These are phyloP conservation scores for Stenogyne calaminthoides DNA, from an alignment of 305 asterid genomes.

Conservation along the genomic window DNA sequence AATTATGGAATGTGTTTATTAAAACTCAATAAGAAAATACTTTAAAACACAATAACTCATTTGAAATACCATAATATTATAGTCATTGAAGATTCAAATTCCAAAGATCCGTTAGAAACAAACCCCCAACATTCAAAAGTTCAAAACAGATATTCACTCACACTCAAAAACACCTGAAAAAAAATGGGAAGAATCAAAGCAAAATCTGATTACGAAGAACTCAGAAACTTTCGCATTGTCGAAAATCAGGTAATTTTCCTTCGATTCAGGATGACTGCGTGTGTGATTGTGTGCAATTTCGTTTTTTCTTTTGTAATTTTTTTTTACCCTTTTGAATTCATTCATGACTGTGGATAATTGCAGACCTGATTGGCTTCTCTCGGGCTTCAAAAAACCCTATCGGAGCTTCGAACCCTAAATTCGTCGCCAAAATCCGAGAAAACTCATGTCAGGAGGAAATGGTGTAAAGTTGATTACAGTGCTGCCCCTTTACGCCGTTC, in stretches of 20 bases:
- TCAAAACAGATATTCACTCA: background rate
- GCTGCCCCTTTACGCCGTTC: conserved; percentile 72
- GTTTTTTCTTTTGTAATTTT: background rate
- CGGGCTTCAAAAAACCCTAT: conserved; percentile 58
- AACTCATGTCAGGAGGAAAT: conserved; percentile 44
- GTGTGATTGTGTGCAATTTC: background rate
- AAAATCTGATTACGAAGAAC: conserved; percentile 58
- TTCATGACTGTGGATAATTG: background rate
- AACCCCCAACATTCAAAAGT: background rate
- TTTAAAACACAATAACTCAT: no score
- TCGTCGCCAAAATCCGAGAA: conserved; percentile 50
- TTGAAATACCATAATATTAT: background rate
- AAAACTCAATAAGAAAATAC: no score
- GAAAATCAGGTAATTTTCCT: conserved; percentile 60
- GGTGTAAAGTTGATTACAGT: conserved; percentile 44
- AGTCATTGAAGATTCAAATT: conserved; percentile 11
- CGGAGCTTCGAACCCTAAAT: conserved; percentile 52
- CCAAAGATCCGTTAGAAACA: conserved; percentile 24
- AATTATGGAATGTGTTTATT: no score
- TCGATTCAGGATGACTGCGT: background rate
- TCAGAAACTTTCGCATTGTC: conserved; percentile 62
- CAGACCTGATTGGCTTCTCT: conserved; percentile 69
- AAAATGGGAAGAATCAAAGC: conserved; percentile 57
- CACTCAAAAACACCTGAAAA: background rate
- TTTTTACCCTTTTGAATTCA: background rate